Evolutionary conservation across 2,329 filamentous ascomycete genomes (phyloP).

Genomic region (Colletotrichum sp.): DNA sequence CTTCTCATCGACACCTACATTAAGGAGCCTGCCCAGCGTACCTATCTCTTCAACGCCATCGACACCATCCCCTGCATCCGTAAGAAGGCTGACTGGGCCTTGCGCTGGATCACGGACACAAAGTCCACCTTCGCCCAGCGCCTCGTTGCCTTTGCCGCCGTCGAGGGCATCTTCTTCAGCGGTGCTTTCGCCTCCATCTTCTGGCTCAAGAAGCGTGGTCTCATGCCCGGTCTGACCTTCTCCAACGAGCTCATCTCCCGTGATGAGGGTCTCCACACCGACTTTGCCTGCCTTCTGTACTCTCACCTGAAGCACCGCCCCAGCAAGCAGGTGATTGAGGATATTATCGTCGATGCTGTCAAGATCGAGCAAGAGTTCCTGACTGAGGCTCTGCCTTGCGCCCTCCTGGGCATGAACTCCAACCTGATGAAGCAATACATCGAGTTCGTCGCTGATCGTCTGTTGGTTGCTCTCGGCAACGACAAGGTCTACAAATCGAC

Average conservation of each 20-base stretch:
- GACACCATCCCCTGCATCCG: constrained; percentile 98
- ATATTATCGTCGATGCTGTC: constrained; percentile 94
- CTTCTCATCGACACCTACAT: constrained; percentile 99
- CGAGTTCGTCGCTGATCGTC: constrained; percentile 97
- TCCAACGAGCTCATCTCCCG: constrained; percentile 99
- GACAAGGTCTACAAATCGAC: constrained; percentile 89
- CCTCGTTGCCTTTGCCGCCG: constrained; percentile 94
- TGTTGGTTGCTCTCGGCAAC: constrained; percentile 92
- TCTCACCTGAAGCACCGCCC: constrained; percentile 96
- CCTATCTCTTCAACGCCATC: constrained; percentile 97
- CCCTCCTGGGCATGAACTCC: constrained; percentile 96
- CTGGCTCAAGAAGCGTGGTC: constrained; percentile 99
- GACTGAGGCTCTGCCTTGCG: constrained; percentile 91
- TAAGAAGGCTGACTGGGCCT: constrained; percentile 98
- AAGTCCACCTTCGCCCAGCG: constrained; percentile 95
- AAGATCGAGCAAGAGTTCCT: constrained; percentile 97
- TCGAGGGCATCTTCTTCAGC: constrained; percentile 99
- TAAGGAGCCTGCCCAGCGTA: constrained; percentile 93
- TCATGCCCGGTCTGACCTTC: constrained; percentile 98
- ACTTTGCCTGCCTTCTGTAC: constrained; percentile 97
- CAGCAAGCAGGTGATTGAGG: constrained; percentile 77
- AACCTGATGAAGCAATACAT: constrained; percentile 99
- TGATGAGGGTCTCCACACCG: constrained; percentile 98
- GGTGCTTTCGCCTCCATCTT: constrained; percentile 99
- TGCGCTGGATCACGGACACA: constrained; percentile 92